Evolutionary conservation across 371 early-diverging fungal genomes (phyloP).

Genomic region (Nematocida homosporus): DNA sequence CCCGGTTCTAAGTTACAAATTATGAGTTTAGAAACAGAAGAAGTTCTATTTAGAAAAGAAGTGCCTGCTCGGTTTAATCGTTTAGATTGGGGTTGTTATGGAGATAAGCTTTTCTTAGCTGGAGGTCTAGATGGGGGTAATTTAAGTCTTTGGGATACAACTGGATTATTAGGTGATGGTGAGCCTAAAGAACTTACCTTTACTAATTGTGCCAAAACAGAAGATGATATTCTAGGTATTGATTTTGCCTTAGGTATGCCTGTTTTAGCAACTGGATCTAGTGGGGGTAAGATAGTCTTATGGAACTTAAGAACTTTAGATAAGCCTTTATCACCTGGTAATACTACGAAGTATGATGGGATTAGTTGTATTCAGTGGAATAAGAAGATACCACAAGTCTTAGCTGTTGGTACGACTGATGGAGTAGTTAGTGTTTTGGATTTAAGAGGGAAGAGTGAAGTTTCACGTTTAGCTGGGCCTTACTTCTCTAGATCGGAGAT

Average conservation of each 20-base stretch:
- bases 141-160: slow-evolving; percentile 53
- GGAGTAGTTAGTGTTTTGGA: slow-evolving; percentile 65
- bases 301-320: slow-evolving; percentile 62
- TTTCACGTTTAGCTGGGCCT: slow-evolving; percentile 52
- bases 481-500: slow-evolving; percentile 46
- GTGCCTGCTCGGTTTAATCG: slow-evolving; percentile 65
- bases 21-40: slow-evolving; percentile 52
- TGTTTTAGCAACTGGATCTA: slow-evolving; percentile 64
- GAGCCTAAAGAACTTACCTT: slow-evolving; percentile 28
- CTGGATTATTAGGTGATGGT: slow-evolving; percentile 30
- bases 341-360: slow-evolving; percentile 42
- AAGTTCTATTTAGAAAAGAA: slow-evolving; percentile 49
- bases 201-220: slow-evolving; percentile 33
- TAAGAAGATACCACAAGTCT: slow-evolving; percentile 63
- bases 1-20: slow-evolving; percentile 61
- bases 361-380: slow-evolving; percentile 65
- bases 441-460: slow-evolving; percentile 64
- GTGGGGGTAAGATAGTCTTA: slow-evolving; percentile 63
- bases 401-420: slow-evolving; percentile 61
- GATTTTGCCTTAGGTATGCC: slow-evolving; percentile 62
- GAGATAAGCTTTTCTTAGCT: slow-evolving; percentile 53
- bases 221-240: slow-evolving; percentile 65
- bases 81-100: slow-evolving; percentile 63
- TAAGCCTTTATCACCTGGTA: slow-evolving; percentile 65
- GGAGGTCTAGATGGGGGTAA: slow-evolving; percentile 64